Evolutionary conservation across 2,329 filamentous ascomycete species (phyloP), one percentile per base, ranked within the genome.

Genomic region (Aspergillus sp.): DNA sequence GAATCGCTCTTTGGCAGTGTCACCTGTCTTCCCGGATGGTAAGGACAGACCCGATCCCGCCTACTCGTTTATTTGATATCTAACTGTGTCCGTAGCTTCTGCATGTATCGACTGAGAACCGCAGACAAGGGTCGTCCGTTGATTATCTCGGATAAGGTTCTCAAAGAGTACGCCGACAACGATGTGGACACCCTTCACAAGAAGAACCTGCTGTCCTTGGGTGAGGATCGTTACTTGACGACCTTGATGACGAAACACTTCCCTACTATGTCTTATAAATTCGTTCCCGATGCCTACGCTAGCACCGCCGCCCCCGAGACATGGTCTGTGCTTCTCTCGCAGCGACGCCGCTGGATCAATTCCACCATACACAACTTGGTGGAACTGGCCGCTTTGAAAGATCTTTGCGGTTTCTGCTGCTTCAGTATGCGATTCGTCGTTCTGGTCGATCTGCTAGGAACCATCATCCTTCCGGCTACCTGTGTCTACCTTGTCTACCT

Each of bases 201-300:
- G 78, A 87, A 97, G 83, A 97, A 97, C 67, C 79, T 97, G 47
- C 74, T 97, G 54, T 89, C 93, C 45, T 86, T 97, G 10, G 93
- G 93, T 75, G 93, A 97, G 74, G 93, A 97, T 88, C 90, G 93
- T 77, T 97, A 89, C 72, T 80, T 99, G 54, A 99, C 94, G 2
- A 99, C 94, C 0, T 79, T 99, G 53, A 97, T 99, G 94, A 96
- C 90, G 55, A 97, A 96, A 76, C 85, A 97, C 75, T 97, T 97
- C 81, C 93, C 94, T 2, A 79, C 79, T 60, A 96, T 96, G 91
- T 88, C 89, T 1, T 97, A 90, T 81, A 99, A 97, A 74, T 99
- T 97, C 71, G 82, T 96, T 48, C 84, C 92, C 0, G 90, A 96
- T 73, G 94, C 94, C 7, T 94, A 91, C 71, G 95, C 92, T 61